A percentile compares a stretch with the other conserved stretches of the same genome.
Conservation (phyloP, 192 early-diverging fungal species). For the Mortierella hygrophila region DNA sequence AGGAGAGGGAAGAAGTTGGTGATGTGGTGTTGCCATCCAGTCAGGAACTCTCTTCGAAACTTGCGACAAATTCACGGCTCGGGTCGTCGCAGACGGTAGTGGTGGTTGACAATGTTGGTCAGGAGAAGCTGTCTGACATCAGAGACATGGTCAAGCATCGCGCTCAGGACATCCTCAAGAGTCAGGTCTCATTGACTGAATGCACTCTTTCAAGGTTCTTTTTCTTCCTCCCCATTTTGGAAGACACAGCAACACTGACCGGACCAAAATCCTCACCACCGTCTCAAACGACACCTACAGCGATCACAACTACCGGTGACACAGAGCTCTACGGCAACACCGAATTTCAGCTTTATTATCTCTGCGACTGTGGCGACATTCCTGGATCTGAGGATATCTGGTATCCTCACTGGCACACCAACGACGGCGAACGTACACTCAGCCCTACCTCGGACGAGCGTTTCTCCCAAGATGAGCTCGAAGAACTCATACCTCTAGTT, state of each 20-base stretch:
- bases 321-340: neutral
- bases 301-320: neutral
- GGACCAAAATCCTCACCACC: neutral
- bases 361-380: constrained; percentile 35
- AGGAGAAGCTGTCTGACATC: too few species aligned
- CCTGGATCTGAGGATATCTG: neutral
- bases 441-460: too few species aligned
- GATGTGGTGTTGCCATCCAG: too few species aligned
- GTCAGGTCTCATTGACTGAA: neutral
- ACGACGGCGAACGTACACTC: neutral
- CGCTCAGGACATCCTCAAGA: neutral
- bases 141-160: neutral
- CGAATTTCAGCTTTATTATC: constrained; percentile 18
- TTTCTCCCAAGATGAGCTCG: neutral
- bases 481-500: neutral
- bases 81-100: too few species aligned
- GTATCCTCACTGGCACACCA: constrained; percentile 14
- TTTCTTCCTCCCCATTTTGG: neutral
- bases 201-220: neutral
- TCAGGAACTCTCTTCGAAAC: too few species aligned
- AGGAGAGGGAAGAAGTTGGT: too few species aligned
- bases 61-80: too few species aligned
- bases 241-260: neutral
- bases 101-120: too few species aligned
- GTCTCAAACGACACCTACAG: neutral